Conservation (phyloP, 441 rosid genomes). For the Monsonia emarginata region DNA sequence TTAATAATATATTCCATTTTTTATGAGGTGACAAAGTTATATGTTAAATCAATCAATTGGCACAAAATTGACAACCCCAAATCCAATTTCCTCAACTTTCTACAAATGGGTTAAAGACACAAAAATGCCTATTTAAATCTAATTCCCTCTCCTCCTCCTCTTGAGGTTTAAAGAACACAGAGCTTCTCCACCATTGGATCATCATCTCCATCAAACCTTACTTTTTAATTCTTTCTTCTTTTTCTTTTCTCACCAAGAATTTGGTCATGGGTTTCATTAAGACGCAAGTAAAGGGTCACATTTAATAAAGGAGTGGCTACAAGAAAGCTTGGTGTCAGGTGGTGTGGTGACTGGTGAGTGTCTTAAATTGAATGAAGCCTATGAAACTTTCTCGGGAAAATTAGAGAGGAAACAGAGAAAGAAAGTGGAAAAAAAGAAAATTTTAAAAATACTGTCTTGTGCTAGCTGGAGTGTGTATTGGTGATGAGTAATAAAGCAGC, state of each 20-base stretch:
- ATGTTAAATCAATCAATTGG: background rate
- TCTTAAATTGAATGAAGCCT: slow-evolving; percentile 20
- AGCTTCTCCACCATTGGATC: slow-evolving; percentile 5
- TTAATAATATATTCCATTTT: background rate
- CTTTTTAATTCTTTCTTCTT: background rate
- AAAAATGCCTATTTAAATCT: background rate
- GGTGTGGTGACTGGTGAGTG: slow-evolving; percentile 21
- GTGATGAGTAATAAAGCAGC: background rate
- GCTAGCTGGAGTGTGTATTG: slow-evolving; percentile 1
- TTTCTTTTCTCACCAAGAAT: background rate
- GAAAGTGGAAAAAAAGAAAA: slow-evolving; percentile 6
- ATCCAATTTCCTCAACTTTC: background rate
- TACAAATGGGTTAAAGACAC: background rate
- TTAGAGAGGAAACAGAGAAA: slow-evolving; percentile 17
- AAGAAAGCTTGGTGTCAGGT: slow-evolving; percentile 39
- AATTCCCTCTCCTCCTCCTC: background rate
- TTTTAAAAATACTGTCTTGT: background rate
- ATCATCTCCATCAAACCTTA: background rate
- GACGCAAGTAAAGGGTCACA: slow-evolving; percentile 22
- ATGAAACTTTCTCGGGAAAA: slow-evolving; percentile 22
- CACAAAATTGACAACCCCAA: background rate
- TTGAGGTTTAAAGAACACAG: background rate
- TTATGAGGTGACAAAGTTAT: background rate
- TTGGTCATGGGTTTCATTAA: slow-evolving; percentile 21
- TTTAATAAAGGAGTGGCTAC: slow-evolving; percentile 24